Evolutionary conservation across 2,329 filamentous ascomycete species (phyloP).

Genomic region (Neurospora sp.): DNA sequence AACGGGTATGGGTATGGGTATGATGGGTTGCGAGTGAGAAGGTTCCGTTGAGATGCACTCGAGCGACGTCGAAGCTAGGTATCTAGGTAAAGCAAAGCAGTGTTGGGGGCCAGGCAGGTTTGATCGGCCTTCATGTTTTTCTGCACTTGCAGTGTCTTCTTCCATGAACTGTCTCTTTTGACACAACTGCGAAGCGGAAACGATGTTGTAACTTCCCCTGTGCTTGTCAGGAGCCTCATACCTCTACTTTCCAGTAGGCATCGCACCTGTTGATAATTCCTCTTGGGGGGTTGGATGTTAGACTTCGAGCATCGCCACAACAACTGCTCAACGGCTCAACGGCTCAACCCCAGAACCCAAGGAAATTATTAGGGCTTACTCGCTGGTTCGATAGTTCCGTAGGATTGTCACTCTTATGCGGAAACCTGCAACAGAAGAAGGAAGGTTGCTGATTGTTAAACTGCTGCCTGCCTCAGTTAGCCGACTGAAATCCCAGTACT

Average conservation of each 20-base stretch:
- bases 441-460: not conserved
- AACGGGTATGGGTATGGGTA: not conserved
- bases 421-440: not conserved
- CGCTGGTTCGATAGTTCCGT: not conserved
- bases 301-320: not conserved
- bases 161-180: not conserved
- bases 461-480: not conserved
- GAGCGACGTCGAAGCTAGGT: not conserved
- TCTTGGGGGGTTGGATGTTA: not conserved
- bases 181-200: not conserved
- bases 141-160: not conserved
- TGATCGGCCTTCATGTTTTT: not conserved
- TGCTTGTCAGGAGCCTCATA: not conserved
- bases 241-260: not conserved
- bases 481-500: not conserved
- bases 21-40: not conserved
- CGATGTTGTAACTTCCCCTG: not conserved
- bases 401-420: not conserved
- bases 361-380: not conserved
- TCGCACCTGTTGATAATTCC: not conserved
- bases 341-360: not conserved
- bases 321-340: not conserved
- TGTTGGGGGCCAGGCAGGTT: not conserved
- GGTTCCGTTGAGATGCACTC: not conserved
- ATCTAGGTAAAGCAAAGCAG: not conserved